Evolutionary conservation across 2,329 filamentous ascomycete species (phyloP), one percentile per base, ranked within the genome.

Genomic region (Cryphonectria japonica): DNA sequence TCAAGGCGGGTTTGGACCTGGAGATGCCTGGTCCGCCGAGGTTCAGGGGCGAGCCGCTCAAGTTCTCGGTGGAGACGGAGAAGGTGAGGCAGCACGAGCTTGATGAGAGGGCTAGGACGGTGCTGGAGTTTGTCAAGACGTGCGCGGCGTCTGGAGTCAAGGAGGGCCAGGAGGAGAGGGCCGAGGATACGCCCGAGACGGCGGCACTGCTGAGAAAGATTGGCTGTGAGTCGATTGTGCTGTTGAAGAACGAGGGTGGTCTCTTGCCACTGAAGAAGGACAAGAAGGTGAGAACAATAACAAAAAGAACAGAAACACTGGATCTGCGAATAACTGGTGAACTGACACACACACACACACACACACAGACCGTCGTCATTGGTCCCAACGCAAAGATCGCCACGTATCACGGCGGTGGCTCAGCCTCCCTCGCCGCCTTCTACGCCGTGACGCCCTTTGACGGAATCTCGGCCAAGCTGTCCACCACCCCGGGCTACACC

Each of bases 391-490:
- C 87, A 11, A 88, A 87, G 76, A 78, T 85, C 60, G 83, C 86
- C 1, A 85, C 84, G 2, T 88, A 88, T 73, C 86, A 90, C 75
- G 91, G 91, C 50, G 91, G 90, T 70, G 91, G 91, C 29, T 91
- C 89, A 5, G 91, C 90, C 1, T 86, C 88, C 0, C 79, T 89
- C 39, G 80, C 80, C 13, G 83, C 86, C 8, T 92, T 92, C 80
- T 89, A 91, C 71, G 91, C 91, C 64, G 85, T 94, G 29, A 93
- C 89, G 0, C 92, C 92, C 1, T 89, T 91, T 37, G 90, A 92
- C 70, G 92, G 91, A 8, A 93, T 94, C 75, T 86, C 84, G 54
- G 83, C 83, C 46, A 87, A 87, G 77, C 80, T 87, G 0, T 78
- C 76, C 14, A 79, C 78, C 0, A 69, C 80, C 6, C 84, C 85